Evolutionary conservation across 2,329 filamentous ascomycete genomes (phyloP).

Genomic region (Cryoendolithus antarcticus): DNA sequence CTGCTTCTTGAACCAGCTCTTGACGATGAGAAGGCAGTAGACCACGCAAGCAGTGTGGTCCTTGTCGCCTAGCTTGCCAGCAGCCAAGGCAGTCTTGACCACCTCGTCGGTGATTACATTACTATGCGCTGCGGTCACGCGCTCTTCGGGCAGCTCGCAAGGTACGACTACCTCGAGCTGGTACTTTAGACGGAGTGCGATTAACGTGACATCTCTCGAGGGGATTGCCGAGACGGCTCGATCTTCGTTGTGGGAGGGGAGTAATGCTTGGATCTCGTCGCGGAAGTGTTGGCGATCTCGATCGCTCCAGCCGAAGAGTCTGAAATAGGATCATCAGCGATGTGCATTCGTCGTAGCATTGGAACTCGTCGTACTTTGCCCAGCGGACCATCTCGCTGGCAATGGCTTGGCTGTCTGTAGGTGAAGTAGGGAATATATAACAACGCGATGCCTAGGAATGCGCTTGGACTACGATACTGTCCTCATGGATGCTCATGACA

Average conservation of each 20-base stretch:
- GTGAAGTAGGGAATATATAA: no score
- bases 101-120: slow-evolving; percentile 72
- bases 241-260: slow-evolving; percentile 50
- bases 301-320: slow-evolving; percentile 19
- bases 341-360: background rate
- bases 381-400: slow-evolving; percentile 10
- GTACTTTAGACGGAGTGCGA: slow-evolving; percentile 80
- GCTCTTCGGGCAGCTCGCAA: slow-evolving; percentile 69
- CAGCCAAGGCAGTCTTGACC: slow-evolving; percentile 65
- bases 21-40: slow-evolving; percentile 64
- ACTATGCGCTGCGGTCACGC: slow-evolving; percentile 70
- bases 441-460: no score
- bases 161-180: slow-evolving; percentile 81
- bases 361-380: slow-evolving; percentile 7
- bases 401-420: background rate
- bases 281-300: slow-evolving; percentile 27
- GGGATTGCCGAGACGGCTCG: slow-evolving; percentile 55
- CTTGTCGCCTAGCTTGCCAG: slow-evolving; percentile 40
- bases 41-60: slow-evolving; percentile 71
- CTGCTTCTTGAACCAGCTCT: slow-evolving; percentile 70
- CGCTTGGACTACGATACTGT: no score
- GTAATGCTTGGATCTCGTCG: slow-evolving; percentile 37
- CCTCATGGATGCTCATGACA: no score
- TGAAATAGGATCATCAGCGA: slow-evolving; percentile 1
- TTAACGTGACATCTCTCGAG: slow-evolving; percentile 70